Evolutionary conservation across 495 filamentous ascomycete genomes (phyloP).

Genomic region (Hypoxylon crocopeplum): DNA sequence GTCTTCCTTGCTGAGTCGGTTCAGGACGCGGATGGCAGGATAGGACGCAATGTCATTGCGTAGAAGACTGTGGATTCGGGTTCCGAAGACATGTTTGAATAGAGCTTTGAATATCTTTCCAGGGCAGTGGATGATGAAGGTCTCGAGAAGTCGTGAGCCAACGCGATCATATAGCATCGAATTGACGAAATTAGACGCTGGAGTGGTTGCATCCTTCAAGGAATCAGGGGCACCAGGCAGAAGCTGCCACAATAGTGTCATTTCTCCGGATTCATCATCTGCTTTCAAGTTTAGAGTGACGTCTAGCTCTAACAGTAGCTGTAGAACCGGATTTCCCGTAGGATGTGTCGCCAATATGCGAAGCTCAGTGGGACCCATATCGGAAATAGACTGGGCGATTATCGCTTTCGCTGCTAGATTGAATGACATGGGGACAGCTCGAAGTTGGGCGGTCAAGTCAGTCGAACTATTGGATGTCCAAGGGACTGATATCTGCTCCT

Average conservation of each 20-base stretch:
- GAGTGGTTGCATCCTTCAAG: slow-evolving; percentile 49
- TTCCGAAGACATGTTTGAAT: slow-evolving; percentile 74
- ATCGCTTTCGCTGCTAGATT: slow-evolving; percentile 76
- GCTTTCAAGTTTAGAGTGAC: slow-evolving; percentile 70
- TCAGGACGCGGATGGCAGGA: slow-evolving; percentile 78
- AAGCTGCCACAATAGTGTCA: slow-evolving; percentile 49
- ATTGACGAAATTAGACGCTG: slow-evolving; percentile 71
- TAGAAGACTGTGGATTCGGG: slow-evolving; percentile 75
- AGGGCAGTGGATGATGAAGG: slow-evolving; percentile 77
- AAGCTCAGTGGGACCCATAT: slow-evolving; percentile 74
- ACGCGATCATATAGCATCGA: slow-evolving; percentile 86
- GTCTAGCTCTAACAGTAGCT: slow-evolving; percentile 85
- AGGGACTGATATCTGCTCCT: slow-evolving; percentile 73
- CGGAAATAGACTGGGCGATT: slow-evolving; percentile 72
- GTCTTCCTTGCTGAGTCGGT: slow-evolving; percentile 83
- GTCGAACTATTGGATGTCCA: slow-evolving; percentile 49
- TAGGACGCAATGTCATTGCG: slow-evolving; percentile 91
- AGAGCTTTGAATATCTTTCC: slow-evolving; percentile 89
- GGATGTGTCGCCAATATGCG: slow-evolving; percentile 84
- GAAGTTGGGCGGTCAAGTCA: slow-evolving; percentile 46
- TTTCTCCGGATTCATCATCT: slow-evolving; percentile 53
- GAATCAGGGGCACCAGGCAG: slow-evolving; percentile 54
- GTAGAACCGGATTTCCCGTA: slow-evolving; percentile 86
- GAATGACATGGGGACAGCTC: slow-evolving; percentile 80
- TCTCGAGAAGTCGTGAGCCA: slow-evolving; percentile 88